phyloP scores from a whole-genome alignment of 2,329 filamentous ascomycete species.

The Coniella lustricola region DNA sequence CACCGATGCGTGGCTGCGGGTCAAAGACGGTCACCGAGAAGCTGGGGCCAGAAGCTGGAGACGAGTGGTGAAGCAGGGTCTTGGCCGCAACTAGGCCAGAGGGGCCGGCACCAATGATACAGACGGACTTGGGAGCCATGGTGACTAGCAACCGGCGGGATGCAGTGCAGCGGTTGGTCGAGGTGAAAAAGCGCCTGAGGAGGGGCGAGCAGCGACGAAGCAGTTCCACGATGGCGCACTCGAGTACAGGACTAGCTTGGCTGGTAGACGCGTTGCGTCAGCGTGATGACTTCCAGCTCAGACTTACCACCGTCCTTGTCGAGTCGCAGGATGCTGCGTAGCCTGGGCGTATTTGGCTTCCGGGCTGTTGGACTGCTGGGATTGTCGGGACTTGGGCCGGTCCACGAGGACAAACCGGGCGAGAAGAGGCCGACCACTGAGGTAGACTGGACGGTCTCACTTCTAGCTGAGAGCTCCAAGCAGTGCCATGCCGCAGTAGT shows the following conservation, averaged over 20 bases:
- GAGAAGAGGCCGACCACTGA: too few species aligned
- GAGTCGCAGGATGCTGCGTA: too few species aligned
- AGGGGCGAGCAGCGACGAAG: neutral
- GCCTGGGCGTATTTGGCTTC: too few species aligned
- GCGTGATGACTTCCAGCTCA: too few species aligned
- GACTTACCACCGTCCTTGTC: too few species aligned
- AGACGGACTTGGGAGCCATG: constrained; percentile 41
- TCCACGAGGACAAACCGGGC: too few species aligned
- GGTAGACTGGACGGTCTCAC: too few species aligned
- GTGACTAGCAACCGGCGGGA: neutral
- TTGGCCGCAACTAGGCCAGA: constrained; percentile 66
- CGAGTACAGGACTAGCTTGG: neutral
- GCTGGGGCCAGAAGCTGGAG: constrained; percentile 21
- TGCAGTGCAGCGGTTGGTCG: neutral
- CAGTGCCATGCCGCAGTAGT: too few species aligned
- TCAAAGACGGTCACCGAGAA: constrained; percentile 70
- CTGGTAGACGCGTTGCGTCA: too few species aligned
- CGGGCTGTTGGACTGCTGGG: too few species aligned
- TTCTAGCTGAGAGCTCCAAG: too few species aligned
- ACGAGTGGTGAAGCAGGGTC: constrained; percentile 54
- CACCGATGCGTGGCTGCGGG: constrained; percentile 56
- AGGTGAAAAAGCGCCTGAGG: neutral
- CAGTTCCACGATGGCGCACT: neutral
- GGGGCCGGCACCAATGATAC: constrained; percentile 56
- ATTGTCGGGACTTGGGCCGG: too few species aligned